phyloP scores from a whole-genome alignment of 805 yeast genomes.

The Zygoascus biomembranicola region DNA sequence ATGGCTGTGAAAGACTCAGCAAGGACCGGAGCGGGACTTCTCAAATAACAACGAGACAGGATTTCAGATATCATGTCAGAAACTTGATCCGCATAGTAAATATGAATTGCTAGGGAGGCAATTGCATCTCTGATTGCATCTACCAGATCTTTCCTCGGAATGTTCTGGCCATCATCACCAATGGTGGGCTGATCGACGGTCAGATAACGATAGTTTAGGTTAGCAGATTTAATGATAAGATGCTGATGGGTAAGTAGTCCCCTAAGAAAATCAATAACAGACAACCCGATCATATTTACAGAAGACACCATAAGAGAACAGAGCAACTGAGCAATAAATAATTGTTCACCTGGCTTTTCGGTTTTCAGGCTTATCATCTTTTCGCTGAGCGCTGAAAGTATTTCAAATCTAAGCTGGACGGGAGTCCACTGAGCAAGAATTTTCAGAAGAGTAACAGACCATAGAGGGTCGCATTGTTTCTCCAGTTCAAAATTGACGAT shows the following conservation, averaged over 20 bases:
- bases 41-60: constrained; percentile 10
- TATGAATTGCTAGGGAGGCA: constrained; percentile 63
- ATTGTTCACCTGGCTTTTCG: constrained; percentile 24
- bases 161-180: not conserved
- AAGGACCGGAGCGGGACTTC: not conserved
- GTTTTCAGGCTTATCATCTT: constrained; percentile 12
- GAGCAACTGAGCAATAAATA: constrained; percentile 38
- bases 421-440: constrained; percentile 71
- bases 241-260: constrained; percentile 29
- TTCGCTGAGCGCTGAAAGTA: constrained; percentile 43
- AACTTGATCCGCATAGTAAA: constrained; percentile 80
- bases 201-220: not conserved
- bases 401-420: constrained; percentile 63
- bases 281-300: constrained; percentile 78
- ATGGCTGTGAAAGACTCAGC: not conserved
- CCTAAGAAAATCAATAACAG: constrained; percentile 70
- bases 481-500: constrained; percentile 39
- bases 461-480: constrained; percentile 24
- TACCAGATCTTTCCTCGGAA: constrained; percentile 25
- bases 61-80: constrained; percentile 73
- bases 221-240: constrained; percentile 9
- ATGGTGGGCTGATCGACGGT: not conserved
- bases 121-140: constrained; percentile 48
- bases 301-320: constrained; percentile 58
- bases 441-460: constrained; percentile 54